Evolutionary conservation across 2,329 filamentous ascomycete genomes (phyloP), one percentile per base, ranked within the genome.

Genomic region (Periconia sp.): DNA sequence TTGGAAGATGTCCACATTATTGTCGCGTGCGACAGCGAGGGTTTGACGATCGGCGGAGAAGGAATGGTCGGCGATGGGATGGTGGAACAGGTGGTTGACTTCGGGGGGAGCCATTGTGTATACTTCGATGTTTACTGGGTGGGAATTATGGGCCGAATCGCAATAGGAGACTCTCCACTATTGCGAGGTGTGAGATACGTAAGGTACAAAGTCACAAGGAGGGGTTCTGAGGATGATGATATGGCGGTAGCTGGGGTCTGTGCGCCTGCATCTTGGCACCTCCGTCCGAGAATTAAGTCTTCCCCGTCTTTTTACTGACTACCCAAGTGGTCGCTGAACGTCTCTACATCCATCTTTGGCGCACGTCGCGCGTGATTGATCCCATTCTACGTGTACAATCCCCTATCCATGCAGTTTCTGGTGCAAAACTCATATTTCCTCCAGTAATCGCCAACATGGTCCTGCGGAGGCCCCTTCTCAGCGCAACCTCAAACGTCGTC

Each of bases 141-240:
- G 8, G 23, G 23, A 27, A 27, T 5, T 5, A 5, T 27, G 23
- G 8, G 23, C 8, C 23, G 47, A 47, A 50, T n/a, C 53, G 79
- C 81, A 87, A 90, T 91, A 94, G 91, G 91, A 95, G 91, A 81
- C 91, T 96, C 94, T 97, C 94, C 88, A 97, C 94, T 97, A 73
- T 64, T 72, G 70, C 66, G 52, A 57, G 49, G 48, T 49, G 30
- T 48, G 53, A 27, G 47, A 14, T n/a, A n/a, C n/a, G 13, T 48
- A 19, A 41, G 19, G 41, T 30, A n/a, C 15, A n/a, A 14, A 11
- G 13, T 13, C 33, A 18, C 42, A 51, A 33, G 41, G 20, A 20
- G 37, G 41, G 49, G 18, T 13, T 55, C 57, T 49, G 56, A n/a
- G 31, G 58, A 52, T 54, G 50, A 45, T 54, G 53, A 49, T n/a